Evolutionary conservation across 2,329 filamentous ascomycete species (phyloP).

Genomic region (Hyphodiscus sp.): DNA sequence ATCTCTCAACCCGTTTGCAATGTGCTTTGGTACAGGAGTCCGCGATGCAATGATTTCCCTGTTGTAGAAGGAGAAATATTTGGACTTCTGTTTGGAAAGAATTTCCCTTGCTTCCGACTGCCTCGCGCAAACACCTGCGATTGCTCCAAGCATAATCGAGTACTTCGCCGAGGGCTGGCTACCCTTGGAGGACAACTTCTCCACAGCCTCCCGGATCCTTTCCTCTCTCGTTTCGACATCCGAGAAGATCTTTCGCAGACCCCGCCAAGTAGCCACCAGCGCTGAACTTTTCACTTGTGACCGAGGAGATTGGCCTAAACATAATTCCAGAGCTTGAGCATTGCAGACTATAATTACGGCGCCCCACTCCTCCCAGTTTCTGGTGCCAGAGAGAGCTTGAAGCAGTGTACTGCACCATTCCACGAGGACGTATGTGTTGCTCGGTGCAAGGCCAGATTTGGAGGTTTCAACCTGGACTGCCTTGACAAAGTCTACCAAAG

Average conservation of each 20-base stretch:
- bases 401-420: slow-evolving; percentile 85
- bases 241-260: slow-evolving; percentile 67
- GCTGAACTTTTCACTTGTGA: slow-evolving; percentile 65
- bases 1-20: slow-evolving; percentile 67
- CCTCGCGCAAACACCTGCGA: slow-evolving; percentile 80
- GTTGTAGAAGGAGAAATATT: slow-evolving; percentile 75
- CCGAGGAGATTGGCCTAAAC: slow-evolving; percentile 59
- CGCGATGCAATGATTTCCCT: slow-evolving; percentile 81
- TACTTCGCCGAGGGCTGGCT: slow-evolving; percentile 60
- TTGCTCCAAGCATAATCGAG: slow-evolving; percentile 71
- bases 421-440: slow-evolving; percentile 79
- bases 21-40: slow-evolving; percentile 60
- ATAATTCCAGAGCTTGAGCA: slow-evolving; percentile 72
- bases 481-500: slow-evolving; percentile 57
- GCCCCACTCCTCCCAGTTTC: slow-evolving; percentile 58
- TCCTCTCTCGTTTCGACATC: slow-evolving; percentile 34
- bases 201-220: slow-evolving; percentile 47
- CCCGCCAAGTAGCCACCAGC: slow-evolving; percentile 70
- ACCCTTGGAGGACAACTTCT: slow-evolving; percentile 62
- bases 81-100: slow-evolving; percentile 59
- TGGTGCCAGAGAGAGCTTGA: slow-evolving; percentile 57
- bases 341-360: slow-evolving; percentile 60
- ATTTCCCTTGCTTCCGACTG: slow-evolving; percentile 55
- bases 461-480: slow-evolving; percentile 65
- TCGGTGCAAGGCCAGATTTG: slow-evolving; percentile 70